Percentiles rank a stretch among this genome's conserved stretches.
These are phyloP conservation scores for Phytopythium chamaehyphon DNA, from an alignment of 352 stramenopile species.

Conservation along the genomic window DNA sequence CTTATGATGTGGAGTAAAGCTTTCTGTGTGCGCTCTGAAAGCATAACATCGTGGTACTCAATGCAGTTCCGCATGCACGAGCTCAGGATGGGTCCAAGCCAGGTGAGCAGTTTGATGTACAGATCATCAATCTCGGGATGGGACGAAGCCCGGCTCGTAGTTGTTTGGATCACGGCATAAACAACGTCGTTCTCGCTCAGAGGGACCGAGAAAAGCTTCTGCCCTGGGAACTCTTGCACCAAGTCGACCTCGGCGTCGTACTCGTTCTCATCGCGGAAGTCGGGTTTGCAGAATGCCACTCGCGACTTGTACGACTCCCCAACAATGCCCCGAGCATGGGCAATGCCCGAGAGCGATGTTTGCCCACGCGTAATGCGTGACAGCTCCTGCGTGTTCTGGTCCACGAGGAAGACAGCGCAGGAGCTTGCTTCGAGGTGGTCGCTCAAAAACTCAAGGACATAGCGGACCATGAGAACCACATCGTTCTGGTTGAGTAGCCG, in stretches of 20 bases:
- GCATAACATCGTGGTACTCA: constrained; percentile 78
- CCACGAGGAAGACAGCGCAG: constrained; percentile 69
- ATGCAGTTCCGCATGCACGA: constrained; percentile 86
- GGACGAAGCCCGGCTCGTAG: constrained; percentile 31
- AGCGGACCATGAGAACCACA: constrained; percentile 67
- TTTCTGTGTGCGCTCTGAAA: constrained; percentile 82
- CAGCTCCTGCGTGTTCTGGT: constrained; percentile 71
- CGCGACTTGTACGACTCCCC: constrained; percentile 36
- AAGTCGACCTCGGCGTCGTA: constrained; percentile 76
- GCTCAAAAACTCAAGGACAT: constrained; percentile 63
- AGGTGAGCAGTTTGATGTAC: constrained; percentile 72
- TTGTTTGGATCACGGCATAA: constrained; percentile 74
- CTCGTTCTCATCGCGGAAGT: constrained; percentile 40
- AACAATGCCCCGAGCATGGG: constrained; percentile 46
- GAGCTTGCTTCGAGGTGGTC: constrained; percentile 41
- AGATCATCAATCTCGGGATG: constrained; percentile 50
- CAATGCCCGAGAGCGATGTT: constrained; percentile 46
- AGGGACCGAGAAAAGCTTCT: constrained; percentile 72
- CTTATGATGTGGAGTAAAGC: constrained; percentile 83
- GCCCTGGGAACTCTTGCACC: constrained; percentile 39
- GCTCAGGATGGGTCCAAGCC: constrained; percentile 75
- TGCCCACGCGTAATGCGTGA: constrained; percentile 58
- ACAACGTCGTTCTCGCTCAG: constrained; percentile 70
- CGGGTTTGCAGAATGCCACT: constrained; percentile 20
- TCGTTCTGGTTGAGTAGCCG: constrained; percentile 63